These are phyloP conservation scores for Cichorium intybus DNA, from an alignment of 140 eudicot genomes.

Conservation along the genomic window DNA sequence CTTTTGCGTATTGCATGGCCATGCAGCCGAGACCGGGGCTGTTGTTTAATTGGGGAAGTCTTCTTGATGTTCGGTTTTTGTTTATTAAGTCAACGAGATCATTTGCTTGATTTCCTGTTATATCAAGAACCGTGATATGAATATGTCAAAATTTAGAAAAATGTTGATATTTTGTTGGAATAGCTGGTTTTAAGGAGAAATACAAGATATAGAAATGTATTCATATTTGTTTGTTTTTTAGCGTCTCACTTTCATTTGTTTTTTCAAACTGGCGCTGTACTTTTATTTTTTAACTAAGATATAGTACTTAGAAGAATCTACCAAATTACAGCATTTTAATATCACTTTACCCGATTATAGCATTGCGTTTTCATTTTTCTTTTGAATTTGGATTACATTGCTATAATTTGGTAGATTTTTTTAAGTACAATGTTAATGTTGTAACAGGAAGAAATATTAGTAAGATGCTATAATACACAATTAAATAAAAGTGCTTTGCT, in stretches of 20 bases:
- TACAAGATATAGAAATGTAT: too few species aligned
- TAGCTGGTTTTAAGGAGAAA: not conserved
- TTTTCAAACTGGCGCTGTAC: not conserved
- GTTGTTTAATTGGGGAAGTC: slow-evolving; percentile 49
- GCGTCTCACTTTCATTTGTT: not conserved
- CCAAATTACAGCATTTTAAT: not conserved
- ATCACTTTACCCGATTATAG: not conserved
- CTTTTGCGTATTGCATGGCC: slow-evolving; percentile 67
- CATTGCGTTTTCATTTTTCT: too few species aligned
- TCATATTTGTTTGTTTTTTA: not conserved
- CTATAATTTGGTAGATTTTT: too few species aligned
- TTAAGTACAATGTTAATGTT: too few species aligned
- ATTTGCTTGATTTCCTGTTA: slow-evolving; percentile 62
- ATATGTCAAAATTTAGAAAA: not conserved
- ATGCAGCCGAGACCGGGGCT: slow-evolving; percentile 84
- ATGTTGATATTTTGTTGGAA: not conserved
- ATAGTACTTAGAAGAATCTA: too few species aligned
- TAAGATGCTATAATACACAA: too few species aligned
- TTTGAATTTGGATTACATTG: too few species aligned
- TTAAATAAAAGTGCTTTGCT: too few species aligned
- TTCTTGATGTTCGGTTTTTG: slow-evolving; percentile 66
- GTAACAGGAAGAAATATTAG: too few species aligned
- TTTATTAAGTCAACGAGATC: slow-evolving; percentile 73
- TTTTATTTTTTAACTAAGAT: not conserved
- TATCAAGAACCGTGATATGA: slow-evolving; percentile 7